Evolutionary conservation across 2,329 filamentous ascomycete genomes (phyloP).

Genomic region (Aureobasidium subglaciale): DNA sequence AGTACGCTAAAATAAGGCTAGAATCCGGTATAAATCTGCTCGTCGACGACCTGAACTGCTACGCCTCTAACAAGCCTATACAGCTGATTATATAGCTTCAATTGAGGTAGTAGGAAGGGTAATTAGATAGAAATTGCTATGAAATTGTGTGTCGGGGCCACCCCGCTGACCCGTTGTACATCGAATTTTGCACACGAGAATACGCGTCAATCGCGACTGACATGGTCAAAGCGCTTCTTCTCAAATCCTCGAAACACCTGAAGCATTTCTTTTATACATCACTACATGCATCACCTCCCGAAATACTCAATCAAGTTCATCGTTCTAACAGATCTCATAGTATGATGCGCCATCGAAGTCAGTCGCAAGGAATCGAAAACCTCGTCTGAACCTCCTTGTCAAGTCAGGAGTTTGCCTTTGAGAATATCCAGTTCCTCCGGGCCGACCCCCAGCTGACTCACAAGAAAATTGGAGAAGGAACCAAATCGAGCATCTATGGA

Average conservation of each 20-base stretch:
- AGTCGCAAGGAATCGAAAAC: too few species aligned
- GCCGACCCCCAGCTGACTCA: neutral
- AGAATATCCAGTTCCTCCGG: constrained; percentile 30
- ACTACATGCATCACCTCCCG: too few species aligned
- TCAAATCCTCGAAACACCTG: too few species aligned
- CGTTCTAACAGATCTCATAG: too few species aligned
- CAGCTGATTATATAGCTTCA: neutral
- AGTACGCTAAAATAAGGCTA: neutral
- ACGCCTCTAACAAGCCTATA: neutral
- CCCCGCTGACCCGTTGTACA: neutral
- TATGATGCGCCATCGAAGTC: too few species aligned
- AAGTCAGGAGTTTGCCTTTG: neutral
- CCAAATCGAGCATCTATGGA: neutral
- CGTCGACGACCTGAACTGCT: neutral
- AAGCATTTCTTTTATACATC: too few species aligned
- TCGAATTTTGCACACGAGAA: neutral
- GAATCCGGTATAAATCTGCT: neutral
- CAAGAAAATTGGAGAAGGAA: neutral
- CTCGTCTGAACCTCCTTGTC: too few species aligned
- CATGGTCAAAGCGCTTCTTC: too few species aligned
- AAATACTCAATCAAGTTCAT: too few species aligned
- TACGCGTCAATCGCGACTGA: too few species aligned
- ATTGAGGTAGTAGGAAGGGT: neutral
- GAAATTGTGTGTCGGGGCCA: neutral
- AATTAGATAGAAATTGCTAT: neutral